Evolutionary conservation across 2,329 filamentous ascomycete genomes (phyloP), one percentile per base, ranked within the genome.

Genomic region (Aspergillus brunneoviolaceus): DNA sequence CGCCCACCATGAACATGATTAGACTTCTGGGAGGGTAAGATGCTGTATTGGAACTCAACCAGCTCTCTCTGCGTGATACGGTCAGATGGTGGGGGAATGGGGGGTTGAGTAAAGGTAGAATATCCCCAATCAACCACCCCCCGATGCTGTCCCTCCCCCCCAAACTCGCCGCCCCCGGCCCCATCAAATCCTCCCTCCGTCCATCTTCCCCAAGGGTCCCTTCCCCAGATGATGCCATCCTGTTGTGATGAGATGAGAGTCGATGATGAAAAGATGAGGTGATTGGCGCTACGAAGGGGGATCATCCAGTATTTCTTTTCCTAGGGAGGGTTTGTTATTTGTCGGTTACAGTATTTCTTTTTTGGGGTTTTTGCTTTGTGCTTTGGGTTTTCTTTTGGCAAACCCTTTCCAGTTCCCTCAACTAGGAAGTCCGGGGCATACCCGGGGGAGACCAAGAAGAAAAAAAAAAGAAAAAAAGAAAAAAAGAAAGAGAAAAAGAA

Each of bases 401-500:
- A 35, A 31, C 35, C 42, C 45, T 60, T 60, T 49, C 50, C 27
- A 29, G 27, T 52, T 60, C 58, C 60, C 58, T 57, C 60, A 58
- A 57, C 53, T 60, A 47, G 16, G 25, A 35, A 29, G 55, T 60
- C 62, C 60, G 65, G 63, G 61, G 64, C 59, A 60, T 57, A 58
- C 39, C 63, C 55, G 62, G 59, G 65, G 64, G 58, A 59, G 42
- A 49, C 5, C 33, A 35, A 16, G 4, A 35, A 16, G 2, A 16
- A 35, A 16, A 35, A 16, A 35, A 35, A 35, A 12, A 35, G 5
- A 4, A 31, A 45, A 35, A 35, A 35, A 12, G 16, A 2, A 4
- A 31, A 45, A 42, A n/a, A 42, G 16, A 10, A 42, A 7, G 6
- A n/a, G 16, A 42, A 42, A 19, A 45, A 45, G 16, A 19, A n/a